Evolutionary conservation across 2,329 filamentous ascomycete species (phyloP).

Genomic region (Lecanicillium sp.): DNA sequence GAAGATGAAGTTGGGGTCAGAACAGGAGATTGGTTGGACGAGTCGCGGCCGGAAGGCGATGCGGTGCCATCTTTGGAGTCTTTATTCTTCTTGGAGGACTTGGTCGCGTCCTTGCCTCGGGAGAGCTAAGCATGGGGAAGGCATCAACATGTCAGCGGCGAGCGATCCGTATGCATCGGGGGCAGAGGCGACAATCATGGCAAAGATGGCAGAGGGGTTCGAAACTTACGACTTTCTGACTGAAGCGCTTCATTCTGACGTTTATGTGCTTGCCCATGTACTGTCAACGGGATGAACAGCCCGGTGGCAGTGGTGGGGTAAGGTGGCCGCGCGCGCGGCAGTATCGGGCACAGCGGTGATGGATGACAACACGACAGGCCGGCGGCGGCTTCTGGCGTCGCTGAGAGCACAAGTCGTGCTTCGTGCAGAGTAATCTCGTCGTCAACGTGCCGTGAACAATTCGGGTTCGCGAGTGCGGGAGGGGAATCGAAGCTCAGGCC

Average conservation of each 20-base stretch:
- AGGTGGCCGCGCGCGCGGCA: conserved; percentile 5
- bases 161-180: not conserved
- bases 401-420: too few species aligned
- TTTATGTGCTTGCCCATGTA: conserved; percentile 11
- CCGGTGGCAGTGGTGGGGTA: conserved; percentile 9
- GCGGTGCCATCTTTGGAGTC: conserved; percentile 69
- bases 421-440: too few species aligned
- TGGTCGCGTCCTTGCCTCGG: conserved; percentile 78
- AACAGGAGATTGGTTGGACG: conserved; percentile 50
- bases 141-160: too few species aligned
- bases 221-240: conserved; percentile 85
- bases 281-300: conserved; percentile 1
- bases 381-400: not conserved
- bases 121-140: conserved; percentile 71
- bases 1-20: conserved; percentile 83
- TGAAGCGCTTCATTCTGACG: conserved; percentile 88
- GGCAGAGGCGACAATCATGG: conserved; percentile 1
- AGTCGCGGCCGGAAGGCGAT: conserved; percentile 60
- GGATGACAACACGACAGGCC: not conserved
- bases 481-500: not conserved
- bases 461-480: not conserved
- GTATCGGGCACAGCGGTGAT: conserved; percentile 1
- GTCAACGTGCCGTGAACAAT: too few species aligned
- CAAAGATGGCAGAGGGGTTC: conserved; percentile 14
- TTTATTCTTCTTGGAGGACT: conserved; percentile 72